phyloP scores from a whole-genome alignment of 176 grass and related monocot genomes.

The Hordeum marinum region DNA sequence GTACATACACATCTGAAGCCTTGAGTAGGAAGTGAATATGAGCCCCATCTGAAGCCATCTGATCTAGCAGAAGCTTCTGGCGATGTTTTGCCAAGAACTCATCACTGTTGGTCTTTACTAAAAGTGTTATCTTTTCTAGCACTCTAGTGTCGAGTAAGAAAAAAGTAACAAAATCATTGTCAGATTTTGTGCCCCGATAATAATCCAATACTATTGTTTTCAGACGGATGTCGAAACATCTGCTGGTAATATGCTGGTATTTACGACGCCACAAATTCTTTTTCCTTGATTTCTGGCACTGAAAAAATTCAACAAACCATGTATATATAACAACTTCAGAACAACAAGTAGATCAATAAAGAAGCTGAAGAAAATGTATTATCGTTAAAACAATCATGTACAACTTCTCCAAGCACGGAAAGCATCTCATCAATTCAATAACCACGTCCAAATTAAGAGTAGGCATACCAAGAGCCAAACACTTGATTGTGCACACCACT shows the following conservation, averaged over 20 bases:
- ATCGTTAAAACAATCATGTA: background rate
- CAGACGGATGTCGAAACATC: background rate
- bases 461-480: background rate
- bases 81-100: background rate
- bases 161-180: background rate
- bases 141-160: background rate
- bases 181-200: background rate
- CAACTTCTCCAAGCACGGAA: background rate
- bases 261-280: background rate
- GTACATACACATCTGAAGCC: no score
- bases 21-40: no score
- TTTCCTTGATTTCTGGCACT: background rate
- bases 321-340: background rate
- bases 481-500: background rate
- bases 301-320: background rate
- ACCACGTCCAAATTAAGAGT: background rate
- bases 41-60: no score
- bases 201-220: background rate
- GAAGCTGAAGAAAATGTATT: background rate
- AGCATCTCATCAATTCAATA: background rate
- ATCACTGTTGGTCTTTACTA: background rate
- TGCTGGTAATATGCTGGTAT: background rate
- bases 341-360: background rate
- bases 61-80: background rate
- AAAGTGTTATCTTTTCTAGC: background rate